Percentiles rank a stretch among this genome's conserved stretches.
These are phyloP conservation scores for Cicer judaicum DNA, from an alignment of 306 rosid genomes.

Conservation along the genomic window DNA sequence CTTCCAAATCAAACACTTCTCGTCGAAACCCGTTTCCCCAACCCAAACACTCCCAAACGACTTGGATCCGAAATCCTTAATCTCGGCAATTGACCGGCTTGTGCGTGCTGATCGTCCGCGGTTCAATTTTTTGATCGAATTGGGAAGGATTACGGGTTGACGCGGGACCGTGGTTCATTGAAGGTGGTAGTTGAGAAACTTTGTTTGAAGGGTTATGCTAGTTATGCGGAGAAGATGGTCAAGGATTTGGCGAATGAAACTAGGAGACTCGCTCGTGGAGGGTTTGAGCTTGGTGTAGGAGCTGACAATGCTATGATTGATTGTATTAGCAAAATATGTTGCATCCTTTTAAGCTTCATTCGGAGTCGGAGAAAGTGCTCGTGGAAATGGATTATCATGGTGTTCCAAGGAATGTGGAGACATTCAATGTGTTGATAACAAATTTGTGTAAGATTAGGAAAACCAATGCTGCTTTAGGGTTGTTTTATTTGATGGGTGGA, in stretches of 20 bases:
- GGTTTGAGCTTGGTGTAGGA: conserved; percentile 65
- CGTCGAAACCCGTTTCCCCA: conserved; percentile 39
- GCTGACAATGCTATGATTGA: conserved; percentile 81
- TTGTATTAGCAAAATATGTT: conserved; percentile 72
- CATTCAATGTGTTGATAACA: conserved; percentile 72
- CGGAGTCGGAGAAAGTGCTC: conserved; percentile 68
- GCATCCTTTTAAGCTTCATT: conserved; percentile 67
- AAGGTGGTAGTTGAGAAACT: conserved; percentile 70
- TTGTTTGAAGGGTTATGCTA: conserved; percentile 68
- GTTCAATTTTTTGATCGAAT: conserved; percentile 74
- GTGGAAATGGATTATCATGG: conserved; percentile 73
- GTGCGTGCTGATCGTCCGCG: conserved; percentile 69
- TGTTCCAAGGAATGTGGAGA: conserved; percentile 80
- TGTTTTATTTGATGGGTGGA: conserved; percentile 67
- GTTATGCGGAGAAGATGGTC: conserved; percentile 77
- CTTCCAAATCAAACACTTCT: conserved; percentile 49
- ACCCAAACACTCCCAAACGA: conserved; percentile 9
- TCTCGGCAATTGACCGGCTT: conserved; percentile 59
- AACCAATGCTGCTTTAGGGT: conserved; percentile 61
- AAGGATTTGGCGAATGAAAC: conserved; percentile 71
- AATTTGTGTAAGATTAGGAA: conserved; percentile 82
- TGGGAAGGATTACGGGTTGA: conserved; percentile 75
- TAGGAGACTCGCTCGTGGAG: conserved; percentile 77
- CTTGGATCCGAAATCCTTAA: conserved; percentile 58
- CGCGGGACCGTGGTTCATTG: conserved; percentile 59